Evolutionary conservation across 2,329 filamentous ascomycete genomes (phyloP).

Genomic region (Hirsutella minnesotensis): DNA sequence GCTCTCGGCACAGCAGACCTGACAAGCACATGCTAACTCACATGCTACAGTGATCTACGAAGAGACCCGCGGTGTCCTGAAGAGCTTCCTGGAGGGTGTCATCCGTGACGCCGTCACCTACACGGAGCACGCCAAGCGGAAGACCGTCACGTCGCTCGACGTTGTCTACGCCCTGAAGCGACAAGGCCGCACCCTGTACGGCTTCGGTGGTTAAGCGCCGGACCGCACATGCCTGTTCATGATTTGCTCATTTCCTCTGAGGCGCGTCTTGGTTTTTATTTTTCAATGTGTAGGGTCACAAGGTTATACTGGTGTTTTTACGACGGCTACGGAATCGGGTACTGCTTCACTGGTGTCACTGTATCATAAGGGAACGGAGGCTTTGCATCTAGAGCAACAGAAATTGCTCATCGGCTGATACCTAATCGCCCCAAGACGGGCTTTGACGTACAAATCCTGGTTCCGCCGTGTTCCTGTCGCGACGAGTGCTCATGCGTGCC

Average conservation of each 20-base stretch:
- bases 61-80: conserved; percentile 65
- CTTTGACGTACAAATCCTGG: too few relatives aligned
- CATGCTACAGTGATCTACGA: conserved; percentile 54
- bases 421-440: not conserved
- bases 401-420: conserved; percentile 14
- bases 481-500: too few relatives aligned
- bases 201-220: conserved; percentile 67
- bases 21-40: not conserved
- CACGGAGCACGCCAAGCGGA: conserved; percentile 71
- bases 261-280: not conserved
- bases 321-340: conserved; percentile 29
- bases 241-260: conserved; percentile 15
- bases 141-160: conserved; percentile 62
- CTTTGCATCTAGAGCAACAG: conserved; percentile 23
- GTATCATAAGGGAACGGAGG: conserved; percentile 29
- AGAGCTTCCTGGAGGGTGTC: conserved; percentile 67
- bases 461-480: too few relatives aligned
- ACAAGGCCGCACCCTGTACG: conserved; percentile 69
- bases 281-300: conserved; percentile 9
- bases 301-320: conserved; percentile 23
- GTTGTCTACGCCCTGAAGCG: conserved; percentile 58
- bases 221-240: conserved; percentile 20
- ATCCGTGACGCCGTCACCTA: conserved; percentile 69
- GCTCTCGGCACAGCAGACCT: not conserved
- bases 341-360: conserved; percentile 28